Percentiles rank a stretch among this genome's conserved stretches.
Conservation (phyloP, 257 asterid genomes). For the Solanum boliviense region DNA sequence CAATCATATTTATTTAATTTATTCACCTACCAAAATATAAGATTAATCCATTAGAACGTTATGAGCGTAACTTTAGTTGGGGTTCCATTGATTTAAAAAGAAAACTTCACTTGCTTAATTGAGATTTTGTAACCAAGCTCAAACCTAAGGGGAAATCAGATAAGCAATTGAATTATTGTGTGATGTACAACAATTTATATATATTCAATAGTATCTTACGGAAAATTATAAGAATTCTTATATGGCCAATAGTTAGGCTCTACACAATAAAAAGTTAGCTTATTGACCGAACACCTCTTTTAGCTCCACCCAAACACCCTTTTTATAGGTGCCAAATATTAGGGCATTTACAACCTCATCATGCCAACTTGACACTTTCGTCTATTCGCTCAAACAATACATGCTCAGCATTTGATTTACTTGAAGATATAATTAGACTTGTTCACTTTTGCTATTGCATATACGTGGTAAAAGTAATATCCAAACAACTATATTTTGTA, state of each 20-base stretch:
- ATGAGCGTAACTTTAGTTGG: not conserved
- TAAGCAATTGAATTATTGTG: not conserved
- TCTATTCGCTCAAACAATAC: not conserved
- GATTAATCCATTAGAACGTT: too few species aligned
- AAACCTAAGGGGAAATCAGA: not conserved
- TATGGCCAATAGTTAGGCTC: rapidly evolving
- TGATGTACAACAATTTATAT: not conserved
- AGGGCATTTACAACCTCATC: not conserved
- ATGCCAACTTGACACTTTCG: not conserved
- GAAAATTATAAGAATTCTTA: too few species aligned
- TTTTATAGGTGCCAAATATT: not conserved
- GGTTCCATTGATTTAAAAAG: not conserved
- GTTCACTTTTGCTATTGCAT: not conserved
- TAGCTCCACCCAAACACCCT: not conserved
- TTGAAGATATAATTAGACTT: not conserved
- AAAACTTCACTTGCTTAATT: not conserved
- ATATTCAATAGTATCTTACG: not conserved
- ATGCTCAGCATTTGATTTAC: not conserved
- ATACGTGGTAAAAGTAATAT: not conserved
- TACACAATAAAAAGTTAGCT: not conserved
- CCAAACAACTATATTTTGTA: not conserved
- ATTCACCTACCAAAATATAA: too few species aligned
- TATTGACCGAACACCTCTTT: not conserved
- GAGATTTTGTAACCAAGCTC: not conserved
- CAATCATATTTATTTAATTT: too few species aligned